Base-by-base conservation (phyloP, 164 flowering plant species). In the Liriodendron chinense region DNA sequence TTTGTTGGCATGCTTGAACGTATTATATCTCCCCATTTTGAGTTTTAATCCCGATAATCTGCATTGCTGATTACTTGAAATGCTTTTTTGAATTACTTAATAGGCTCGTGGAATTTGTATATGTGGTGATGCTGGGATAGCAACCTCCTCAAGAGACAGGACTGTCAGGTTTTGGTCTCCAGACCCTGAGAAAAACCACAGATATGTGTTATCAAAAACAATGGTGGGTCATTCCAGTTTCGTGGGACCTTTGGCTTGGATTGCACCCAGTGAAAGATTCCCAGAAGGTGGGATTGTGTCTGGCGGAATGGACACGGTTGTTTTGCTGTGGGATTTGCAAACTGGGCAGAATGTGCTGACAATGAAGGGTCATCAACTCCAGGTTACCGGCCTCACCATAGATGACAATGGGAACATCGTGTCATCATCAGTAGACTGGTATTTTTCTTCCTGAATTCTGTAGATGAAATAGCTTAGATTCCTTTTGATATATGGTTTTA, bases 181-280 rank as follows among this genome's bases (percentile, higher is more conserved):
- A 43, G 87, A 89, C 71, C 68, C 79, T 16, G 78, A 83, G 1
- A 83, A 83, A 18, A 86, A 87, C 74, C 83, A 86, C 26, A 87
- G 84, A 70, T 89, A 80, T 57, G 65, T 28, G 20, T 21, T 75
- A 12, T 81, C 90, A 18, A 94, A 87, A 34, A 85, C 90, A 63
- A 56, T 96, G 77, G 73, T 90, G 72, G 99, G 98, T 5, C 99
- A 96, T 77, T 75, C 98, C 14, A 93, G 94, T 78, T 96, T 94
- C 73, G 99, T 96, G 65, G 98, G 96, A 2, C 98, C 99, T 3
- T 66, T 96, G 83, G 87, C 91, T 28, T 96, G 98, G 98, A 84
- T 94, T 77, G 34, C 89, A 7, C 97, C 98, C 0, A 83, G 76
- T 74, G 89, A 87, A 20, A 87, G 83, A 66, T 88, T 82, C 70